Evolutionary conservation across 1,284 basidiomycete genomes (phyloP).

Genomic region (Amylostereum areolatum): DNA sequence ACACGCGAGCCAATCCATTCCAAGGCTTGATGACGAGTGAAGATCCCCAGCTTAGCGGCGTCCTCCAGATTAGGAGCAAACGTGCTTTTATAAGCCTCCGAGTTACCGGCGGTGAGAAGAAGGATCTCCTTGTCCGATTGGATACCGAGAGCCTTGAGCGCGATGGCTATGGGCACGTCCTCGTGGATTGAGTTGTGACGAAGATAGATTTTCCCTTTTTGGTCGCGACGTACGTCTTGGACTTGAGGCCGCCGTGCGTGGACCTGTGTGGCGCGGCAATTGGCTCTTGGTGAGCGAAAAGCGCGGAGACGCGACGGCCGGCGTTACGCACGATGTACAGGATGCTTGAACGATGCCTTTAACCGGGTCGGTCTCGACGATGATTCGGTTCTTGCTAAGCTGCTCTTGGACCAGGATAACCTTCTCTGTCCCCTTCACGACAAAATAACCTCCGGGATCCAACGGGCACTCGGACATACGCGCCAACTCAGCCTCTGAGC

Average conservation of each 20-base stretch:
- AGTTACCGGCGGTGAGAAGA: constrained; percentile 88
- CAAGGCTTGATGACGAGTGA: constrained; percentile 90
- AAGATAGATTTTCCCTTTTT: constrained; percentile 94
- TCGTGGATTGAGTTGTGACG: constrained; percentile 99
- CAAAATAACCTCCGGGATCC: constrained; percentile 98
- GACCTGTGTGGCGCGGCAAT: constrained; percentile 46
- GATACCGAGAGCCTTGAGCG: constrained; percentile 93
- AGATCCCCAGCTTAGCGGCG: constrained; percentile 84
- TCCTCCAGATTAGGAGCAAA: constrained; percentile 96
- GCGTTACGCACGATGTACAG: constrained; percentile 81
- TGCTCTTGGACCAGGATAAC: constrained; percentile 99
- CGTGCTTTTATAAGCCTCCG: constrained; percentile 83
- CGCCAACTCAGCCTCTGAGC: constrained; percentile 78
- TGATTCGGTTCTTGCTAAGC: constrained; percentile 98
- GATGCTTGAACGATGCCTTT: constrained; percentile 95
- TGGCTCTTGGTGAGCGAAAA: neutral
- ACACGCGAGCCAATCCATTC: constrained; percentile 94
- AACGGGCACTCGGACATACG: constrained; percentile 95
- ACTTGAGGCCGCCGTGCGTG: constrained; percentile 95
- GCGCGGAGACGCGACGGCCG: too few species aligned
- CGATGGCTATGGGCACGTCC: constrained; percentile 94
- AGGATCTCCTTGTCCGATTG: constrained; percentile 99
- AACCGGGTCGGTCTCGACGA: constrained; percentile 89
- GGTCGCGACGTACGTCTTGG: constrained; percentile 96
- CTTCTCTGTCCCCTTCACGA: constrained; percentile 99